Percentiles rank a stretch among this genome's conserved stretches.
These are phyloP conservation scores for Parmales sp. DNA, from an alignment of 108 stramenopile species.

Conservation along the genomic window DNA sequence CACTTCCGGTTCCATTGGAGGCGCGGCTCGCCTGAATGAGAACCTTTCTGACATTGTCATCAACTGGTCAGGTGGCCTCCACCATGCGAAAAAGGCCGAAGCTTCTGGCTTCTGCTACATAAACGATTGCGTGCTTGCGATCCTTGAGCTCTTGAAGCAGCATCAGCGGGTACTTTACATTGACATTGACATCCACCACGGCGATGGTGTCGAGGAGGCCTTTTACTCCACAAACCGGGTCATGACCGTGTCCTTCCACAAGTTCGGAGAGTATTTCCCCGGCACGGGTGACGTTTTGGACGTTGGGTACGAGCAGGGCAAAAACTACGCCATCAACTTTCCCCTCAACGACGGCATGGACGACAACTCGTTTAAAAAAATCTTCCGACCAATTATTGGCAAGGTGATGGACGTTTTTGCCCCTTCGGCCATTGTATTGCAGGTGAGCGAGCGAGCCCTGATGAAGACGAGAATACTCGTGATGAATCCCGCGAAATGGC, in stretches of 20 bases:
- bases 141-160: constrained; percentile 94
- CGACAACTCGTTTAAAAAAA: constrained; percentile 62
- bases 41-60: constrained; percentile 85
- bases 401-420: constrained; percentile 94
- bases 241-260: constrained; percentile 96
- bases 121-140: constrained; percentile 97
- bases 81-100: constrained; percentile 98
- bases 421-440: no score
- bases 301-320: constrained; percentile 77
- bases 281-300: constrained; percentile 81
- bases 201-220: constrained; percentile 95
- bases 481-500: no score
- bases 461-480: no score
- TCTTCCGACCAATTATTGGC: constrained; percentile 89
- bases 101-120: constrained; percentile 99
- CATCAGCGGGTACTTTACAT: constrained; percentile 99
- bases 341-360: constrained; percentile 92
- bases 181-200: constrained; percentile 99
- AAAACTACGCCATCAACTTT: constrained; percentile 96
- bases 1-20: constrained; percentile 89
- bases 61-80: constrained; percentile 98
- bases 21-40: constrained; percentile 89
- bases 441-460: no score
- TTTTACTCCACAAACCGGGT: constrained; percentile 97
- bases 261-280: constrained; percentile 97